Evolutionary conservation across 2,329 filamentous ascomycete genomes (phyloP), one percentile per base, ranked within the genome.

Genomic region (Dichotomopilus funicola): DNA sequence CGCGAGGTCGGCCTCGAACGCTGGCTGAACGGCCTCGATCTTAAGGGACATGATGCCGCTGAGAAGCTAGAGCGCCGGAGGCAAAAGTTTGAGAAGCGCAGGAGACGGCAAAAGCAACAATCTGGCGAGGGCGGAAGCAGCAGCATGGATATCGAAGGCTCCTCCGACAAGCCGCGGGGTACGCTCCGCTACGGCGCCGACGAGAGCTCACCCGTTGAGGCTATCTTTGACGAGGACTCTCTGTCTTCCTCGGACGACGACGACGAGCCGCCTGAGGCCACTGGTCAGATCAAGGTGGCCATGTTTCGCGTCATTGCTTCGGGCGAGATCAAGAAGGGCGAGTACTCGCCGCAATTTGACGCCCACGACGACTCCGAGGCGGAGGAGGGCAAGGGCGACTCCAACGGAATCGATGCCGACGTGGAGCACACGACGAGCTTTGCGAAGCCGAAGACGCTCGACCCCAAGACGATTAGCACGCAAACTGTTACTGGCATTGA

Each of bases 401-500:
- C 75, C 34, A 78, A 77, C 11, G 77, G 78, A 34, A 82, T 88
- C 58, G 88, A 91, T 64, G 87, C 84, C 42, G 90, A 96, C 66
- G 82, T 96, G 55, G 94, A 97, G 72, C 94, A 99, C 70, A 97
- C 94, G 1, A 97, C 94, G 6, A 96, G 91, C 68, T 97, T 97
- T 71, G 92, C 92, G 8, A 95, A 96, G 73, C 92, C 91, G 11
- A 97, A 96, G 78, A 88, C 90, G 1, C 78, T 96, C 52, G 95
- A 97, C 73, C 92, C 92, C 0, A 96, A 96, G 74, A 91, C 90
- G 2, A 99, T 99, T 68, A 97, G 91, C 68, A 99, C 94, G 2
- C 94, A 99, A 73, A 99, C 94, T 0, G 94, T 99, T n/a, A 97
- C 94, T 7, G 94, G 92, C 13, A 95, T 97, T 60, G 94, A 99